A percentile compares a stretch with the other conserved stretches of the same genome.
Conservation (phyloP, 1,284 basidiomycete genomes). For the Ustilago xerochloae region DNA sequence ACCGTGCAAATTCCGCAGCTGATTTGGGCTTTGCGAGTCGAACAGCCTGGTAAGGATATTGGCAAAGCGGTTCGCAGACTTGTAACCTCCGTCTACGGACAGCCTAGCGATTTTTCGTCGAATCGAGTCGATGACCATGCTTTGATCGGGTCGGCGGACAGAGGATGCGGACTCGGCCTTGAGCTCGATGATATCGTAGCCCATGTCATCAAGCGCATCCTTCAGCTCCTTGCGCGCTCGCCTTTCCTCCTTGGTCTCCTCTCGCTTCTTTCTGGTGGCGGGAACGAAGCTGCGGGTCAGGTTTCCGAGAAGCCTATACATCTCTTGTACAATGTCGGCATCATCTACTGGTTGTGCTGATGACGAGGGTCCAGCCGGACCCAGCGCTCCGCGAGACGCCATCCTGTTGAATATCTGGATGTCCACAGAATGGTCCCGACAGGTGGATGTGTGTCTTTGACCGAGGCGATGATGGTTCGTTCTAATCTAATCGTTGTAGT, state of each 20-base stretch:
- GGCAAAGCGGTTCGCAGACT: conserved; percentile 36
- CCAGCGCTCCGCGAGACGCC: conserved; percentile 12
- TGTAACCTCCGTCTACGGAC: conserved; percentile 51
- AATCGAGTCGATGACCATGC: conserved; percentile 29
- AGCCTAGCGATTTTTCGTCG: conserved; percentile 36
- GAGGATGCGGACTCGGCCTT: conserved; percentile 26
- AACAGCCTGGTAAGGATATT: conserved; percentile 31
- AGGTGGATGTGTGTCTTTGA: too few species aligned
- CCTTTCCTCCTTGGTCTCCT: conserved; percentile 39
- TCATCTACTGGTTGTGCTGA: conserved; percentile 22
- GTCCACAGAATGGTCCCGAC: too few species aligned
- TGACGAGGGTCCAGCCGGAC: conserved; percentile 8
- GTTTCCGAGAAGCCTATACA: conserved; percentile 47
- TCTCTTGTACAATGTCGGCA: conserved; percentile 42
- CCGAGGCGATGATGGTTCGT: too few species aligned
- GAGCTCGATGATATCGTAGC: conserved; percentile 49
- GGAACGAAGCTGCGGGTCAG: conserved; percentile 50
- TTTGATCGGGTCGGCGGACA: conserved; percentile 19
- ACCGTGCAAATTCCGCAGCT: conserved; percentile 29
- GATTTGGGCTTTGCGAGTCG: conserved; percentile 18
- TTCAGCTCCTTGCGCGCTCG: conserved; percentile 43
- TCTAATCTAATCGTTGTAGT: too few species aligned
- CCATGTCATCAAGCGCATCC: conserved; percentile 47
- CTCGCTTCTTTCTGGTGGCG: conserved; percentile 46
- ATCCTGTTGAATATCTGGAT: too few species aligned